phyloP scores from a whole-genome alignment of 1,139 yeast species.

The Scheffersomyces parashehatae region DNA sequence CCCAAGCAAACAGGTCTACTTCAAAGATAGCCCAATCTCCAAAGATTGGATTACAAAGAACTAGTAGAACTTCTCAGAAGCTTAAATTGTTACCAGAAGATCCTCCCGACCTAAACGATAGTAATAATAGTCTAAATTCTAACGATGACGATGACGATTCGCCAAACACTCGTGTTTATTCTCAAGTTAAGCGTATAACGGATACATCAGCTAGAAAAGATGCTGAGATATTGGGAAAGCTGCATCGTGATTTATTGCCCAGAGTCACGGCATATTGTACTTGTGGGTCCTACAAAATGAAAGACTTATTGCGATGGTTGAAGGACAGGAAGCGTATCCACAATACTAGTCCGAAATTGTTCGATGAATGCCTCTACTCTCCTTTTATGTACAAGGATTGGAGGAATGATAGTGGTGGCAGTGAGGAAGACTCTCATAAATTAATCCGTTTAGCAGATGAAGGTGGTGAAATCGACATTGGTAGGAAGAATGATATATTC shows the following conservation, averaged over 20 bases:
- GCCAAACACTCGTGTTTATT: constrained; percentile 59
- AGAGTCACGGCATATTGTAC: constrained; percentile 96
- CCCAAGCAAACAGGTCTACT: constrained; percentile 20
- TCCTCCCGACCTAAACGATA: constrained; percentile 40
- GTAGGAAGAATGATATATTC: constrained; percentile 76
- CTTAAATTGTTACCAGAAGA: constrained; percentile 86
- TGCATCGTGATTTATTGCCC: constrained; percentile 80
- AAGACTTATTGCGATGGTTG: constrained; percentile 81
- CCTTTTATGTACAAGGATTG: constrained; percentile 85
- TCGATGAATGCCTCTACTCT: constrained; percentile 92
- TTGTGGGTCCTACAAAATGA: constrained; percentile 88
- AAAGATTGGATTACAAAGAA: constrained; percentile 79
- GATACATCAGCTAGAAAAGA: constrained; percentile 93
- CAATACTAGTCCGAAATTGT: constrained; percentile 79
- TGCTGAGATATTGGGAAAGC: constrained; percentile 90
- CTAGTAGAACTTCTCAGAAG: constrained; percentile 85
- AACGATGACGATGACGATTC: constrained; percentile 22
- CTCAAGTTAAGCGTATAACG: constrained; percentile 80
- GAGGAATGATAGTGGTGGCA: constrained; percentile 48
- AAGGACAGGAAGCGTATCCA: constrained; percentile 73
- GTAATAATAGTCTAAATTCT: constrained; percentile 23
- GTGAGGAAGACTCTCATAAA: constrained; percentile 32
- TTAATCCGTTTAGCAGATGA: constrained; percentile 81
- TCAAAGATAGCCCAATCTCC: constrained; percentile 36
- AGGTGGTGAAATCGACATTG: constrained; percentile 91